Evolutionary conservation across 1,139 yeast species (phyloP).

Genomic region (Magnusiomyces ingens): DNA sequence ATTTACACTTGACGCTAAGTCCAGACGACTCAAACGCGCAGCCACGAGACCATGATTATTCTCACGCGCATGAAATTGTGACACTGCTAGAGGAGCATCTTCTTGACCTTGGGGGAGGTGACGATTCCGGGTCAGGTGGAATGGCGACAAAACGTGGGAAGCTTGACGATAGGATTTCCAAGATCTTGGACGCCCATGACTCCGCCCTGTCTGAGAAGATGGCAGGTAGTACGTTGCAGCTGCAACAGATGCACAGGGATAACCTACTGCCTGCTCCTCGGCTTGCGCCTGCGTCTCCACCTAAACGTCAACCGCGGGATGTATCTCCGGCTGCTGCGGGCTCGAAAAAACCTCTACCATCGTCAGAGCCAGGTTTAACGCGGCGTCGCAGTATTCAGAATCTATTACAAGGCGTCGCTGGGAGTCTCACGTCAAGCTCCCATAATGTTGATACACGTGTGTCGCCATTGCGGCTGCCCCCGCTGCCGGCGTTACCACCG

Average conservation of each 20-base stretch:
- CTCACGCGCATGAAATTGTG: neutral
- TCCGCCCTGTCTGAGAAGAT: neutral
- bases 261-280: neutral
- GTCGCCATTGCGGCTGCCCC: too few species aligned
- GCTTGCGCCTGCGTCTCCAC: neutral
- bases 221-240: neutral
- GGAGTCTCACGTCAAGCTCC: too few species aligned
- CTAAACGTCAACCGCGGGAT: too few species aligned
- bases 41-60: slow-evolving; percentile 1
- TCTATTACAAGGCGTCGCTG: too few species aligned
- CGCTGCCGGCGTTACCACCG: too few species aligned
- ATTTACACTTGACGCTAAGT: neutral
- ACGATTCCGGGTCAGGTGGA: neutral
- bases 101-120: neutral
- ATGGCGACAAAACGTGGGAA: neutral
- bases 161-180: neutral
- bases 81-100: neutral
- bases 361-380: too few species aligned
- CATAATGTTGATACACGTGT: too few species aligned
- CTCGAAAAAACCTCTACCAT: too few species aligned
- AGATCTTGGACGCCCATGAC: neutral
- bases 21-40: neutral
- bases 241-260: neutral
- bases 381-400: too few species aligned
- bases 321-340: too few species aligned